Evolutionary conservation across 2,329 filamentous ascomycete genomes (phyloP).

Genomic region (Fusarium sp.): DNA sequence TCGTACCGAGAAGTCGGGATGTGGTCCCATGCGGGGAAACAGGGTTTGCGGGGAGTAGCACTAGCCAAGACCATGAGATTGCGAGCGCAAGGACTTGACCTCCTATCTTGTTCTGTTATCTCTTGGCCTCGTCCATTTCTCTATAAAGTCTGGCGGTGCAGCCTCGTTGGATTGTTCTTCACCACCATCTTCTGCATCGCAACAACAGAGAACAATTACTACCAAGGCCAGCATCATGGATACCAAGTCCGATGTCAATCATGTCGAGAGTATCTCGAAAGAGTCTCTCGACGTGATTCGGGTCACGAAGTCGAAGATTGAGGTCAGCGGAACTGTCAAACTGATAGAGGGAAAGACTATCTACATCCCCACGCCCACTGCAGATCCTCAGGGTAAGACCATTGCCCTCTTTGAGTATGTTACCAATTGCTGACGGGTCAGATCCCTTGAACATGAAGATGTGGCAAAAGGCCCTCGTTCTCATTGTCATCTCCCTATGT

Average conservation of each 20-base stretch:
- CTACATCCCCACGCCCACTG: constrained; percentile 33
- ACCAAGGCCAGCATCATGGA: constrained; percentile 21
- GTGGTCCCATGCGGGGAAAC: constrained; percentile 30
- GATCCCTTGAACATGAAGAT: constrained; percentile 38
- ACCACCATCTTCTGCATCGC: constrained; percentile 3
- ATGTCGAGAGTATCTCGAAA: constrained; percentile 31
- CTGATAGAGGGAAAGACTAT: constrained; percentile 26
- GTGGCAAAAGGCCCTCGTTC: constrained; percentile 34
- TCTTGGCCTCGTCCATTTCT: constrained; percentile 4
- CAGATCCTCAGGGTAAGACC: constrained; percentile 20
- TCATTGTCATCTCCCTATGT: constrained; percentile 34
- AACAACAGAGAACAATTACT: not conserved
- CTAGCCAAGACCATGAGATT: constrained; percentile 17
- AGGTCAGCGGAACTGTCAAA: constrained; percentile 34
- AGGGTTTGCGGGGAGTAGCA: constrained; percentile 14
- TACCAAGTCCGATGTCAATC: constrained; percentile 25
- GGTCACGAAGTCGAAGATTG: constrained; percentile 29
- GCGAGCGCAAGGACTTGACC: not conserved
- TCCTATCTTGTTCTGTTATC: constrained; percentile 1
- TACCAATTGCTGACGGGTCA: constrained; percentile 1
- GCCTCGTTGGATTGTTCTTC: not conserved
- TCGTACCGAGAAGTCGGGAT: constrained; percentile 26
- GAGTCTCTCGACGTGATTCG: constrained; percentile 30
- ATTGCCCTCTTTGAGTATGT: not conserved
- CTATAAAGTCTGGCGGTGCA: constrained; percentile 12